These are phyloP conservation scores for Leucogyrophana mollusca DNA, from an alignment of 768 basidiomycete species.

Conservation along the genomic window DNA sequence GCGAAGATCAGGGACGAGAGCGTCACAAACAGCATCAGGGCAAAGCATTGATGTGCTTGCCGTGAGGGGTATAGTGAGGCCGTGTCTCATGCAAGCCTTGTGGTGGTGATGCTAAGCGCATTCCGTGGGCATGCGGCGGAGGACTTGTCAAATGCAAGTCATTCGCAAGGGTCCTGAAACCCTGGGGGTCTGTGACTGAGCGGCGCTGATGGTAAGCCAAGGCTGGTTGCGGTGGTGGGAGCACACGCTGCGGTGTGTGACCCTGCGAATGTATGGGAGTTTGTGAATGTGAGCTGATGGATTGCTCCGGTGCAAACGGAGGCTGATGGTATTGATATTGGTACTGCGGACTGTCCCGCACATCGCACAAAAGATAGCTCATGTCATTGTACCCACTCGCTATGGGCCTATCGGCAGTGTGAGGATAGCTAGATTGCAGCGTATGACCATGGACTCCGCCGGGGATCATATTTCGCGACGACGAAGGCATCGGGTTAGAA, in stretches of 20 bases:
- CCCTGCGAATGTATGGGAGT: constrained; percentile 35
- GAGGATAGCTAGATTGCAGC: constrained; percentile 41
- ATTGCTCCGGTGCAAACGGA: constrained; percentile 43
- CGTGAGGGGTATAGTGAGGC: constrained; percentile 38
- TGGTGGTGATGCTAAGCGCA: constrained; percentile 45
- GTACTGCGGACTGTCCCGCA: constrained; percentile 48
- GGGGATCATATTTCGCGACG: constrained; percentile 43
- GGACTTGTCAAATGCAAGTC: constrained; percentile 51
- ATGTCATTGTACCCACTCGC: constrained; percentile 45
- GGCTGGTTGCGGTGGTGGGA: constrained; percentile 41
- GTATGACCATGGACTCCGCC: constrained; percentile 38
- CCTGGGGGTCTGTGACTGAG: constrained; percentile 56
- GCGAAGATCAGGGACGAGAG: constrained; percentile 10
- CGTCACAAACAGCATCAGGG: constrained; percentile 33
- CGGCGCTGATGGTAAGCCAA: constrained; percentile 56
- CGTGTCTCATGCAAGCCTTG: constrained; percentile 36
- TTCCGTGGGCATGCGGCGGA: constrained; percentile 35
- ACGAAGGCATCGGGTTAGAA: constrained; percentile 35
- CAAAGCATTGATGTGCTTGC: constrained; percentile 46
- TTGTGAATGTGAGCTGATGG: constrained; percentile 42
- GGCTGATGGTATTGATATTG: constrained; percentile 53
- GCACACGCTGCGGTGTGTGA: constrained; percentile 33
- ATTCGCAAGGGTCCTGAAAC: constrained; percentile 45
- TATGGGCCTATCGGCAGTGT: constrained; percentile 51
- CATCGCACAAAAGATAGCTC: constrained; percentile 44